Evolutionary conservation across 2,329 filamentous ascomycete genomes (phyloP), one percentile per base, ranked within the genome.

Genomic region (Penicillium aurantiogriseum): DNA sequence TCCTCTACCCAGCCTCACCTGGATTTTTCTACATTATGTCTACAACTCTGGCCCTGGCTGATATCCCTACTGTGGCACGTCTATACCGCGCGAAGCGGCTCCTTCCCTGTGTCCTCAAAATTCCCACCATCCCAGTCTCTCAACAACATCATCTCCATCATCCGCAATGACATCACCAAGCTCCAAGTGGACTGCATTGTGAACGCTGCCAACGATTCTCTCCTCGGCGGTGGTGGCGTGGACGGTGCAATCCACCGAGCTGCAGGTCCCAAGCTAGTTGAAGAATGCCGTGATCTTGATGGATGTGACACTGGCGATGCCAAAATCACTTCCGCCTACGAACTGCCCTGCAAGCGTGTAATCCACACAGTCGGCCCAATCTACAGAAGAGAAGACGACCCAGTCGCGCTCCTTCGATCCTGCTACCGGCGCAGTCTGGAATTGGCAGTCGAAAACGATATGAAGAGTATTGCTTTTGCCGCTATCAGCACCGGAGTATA

Each of bases 351-450:
- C 67, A 82, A 84, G 57, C 87, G 89, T 63, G 84, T 97, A 64
- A 95, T 97, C 54, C 94, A 97, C 74, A 86, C 94, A 19, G 93
- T 97, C 4, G 94, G 94, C 0, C 94, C 94, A 0, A 76, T 95
- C 31, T 97, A 92, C 74, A 64, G 77, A 51, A 64, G 66, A 0
- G 67, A 72, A 4, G 19, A 69, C 47, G 4, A 55, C 70, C 73
- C 25, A 56, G 69, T 21, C 59, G 73, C 11, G n/a, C 67, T 85
- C 38, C 71, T 88, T 71, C 82, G 77, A 57, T 74, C 70, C 63
- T 88, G 92, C 77, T 99, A 99, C 72, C 79, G 78, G 8, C 84
- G 78, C 42, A 88, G 87, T 65, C 74, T 97, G 57, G 77, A 88
- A 66, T 71, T 95, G n/a, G 92, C 92, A 0, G 86, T 85, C 0